Base-by-base conservation (phyloP, 2,329 filamentous ascomycete species). In the Fusarium sp. region DNA sequence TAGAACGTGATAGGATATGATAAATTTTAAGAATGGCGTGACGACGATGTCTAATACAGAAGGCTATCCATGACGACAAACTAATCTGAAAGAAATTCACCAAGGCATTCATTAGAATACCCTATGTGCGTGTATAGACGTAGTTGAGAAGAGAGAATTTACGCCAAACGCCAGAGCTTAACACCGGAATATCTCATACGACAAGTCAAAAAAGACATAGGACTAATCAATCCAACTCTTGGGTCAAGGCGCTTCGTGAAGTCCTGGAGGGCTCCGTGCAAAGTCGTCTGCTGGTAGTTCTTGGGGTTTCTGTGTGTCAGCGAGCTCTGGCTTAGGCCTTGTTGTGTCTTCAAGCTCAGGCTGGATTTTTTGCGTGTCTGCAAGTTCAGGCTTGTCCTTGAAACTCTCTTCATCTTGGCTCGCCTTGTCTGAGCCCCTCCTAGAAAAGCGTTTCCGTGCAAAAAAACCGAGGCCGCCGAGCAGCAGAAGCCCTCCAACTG, bases 181-280 rank as follows among this genome's bases (percentile, higher is more conserved):
- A 23, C 4, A 23, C 23, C 23, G 5, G 23, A 23, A 23, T 23
- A 4, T 23, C 5, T 23, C 3, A 23, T 23, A 23, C 23, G 23
- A 5, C 23, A 23, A 23, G 23, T 4, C 23, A 23, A 23, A 23
- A 23, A 23, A 5, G 23, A n/a, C 23, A 23, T 5, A 23, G 4
- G 23, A 1, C 23, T 23, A 23, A 23, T 23, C 23, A 5, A 23
- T 23, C 23, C 23, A 5, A 23, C 79, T 23, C 36, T 39, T 39
- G 7, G 15, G n/a, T 13, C 15, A 39, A 39, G 36, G 36, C 7
- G 36, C 36, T 6, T 39, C 36, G 13, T 39, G 12, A n/a, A 39
- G 36, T 6, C 36, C 36, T 13, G 36, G 10, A 7, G 36, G 36
- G 7, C 36, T 39, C 36, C 36, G 36, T n/a, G 36, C 36, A 39